phyloP scores from a whole-genome alignment of 257 asterid genomes.

The Solanum dulcamara region DNA sequence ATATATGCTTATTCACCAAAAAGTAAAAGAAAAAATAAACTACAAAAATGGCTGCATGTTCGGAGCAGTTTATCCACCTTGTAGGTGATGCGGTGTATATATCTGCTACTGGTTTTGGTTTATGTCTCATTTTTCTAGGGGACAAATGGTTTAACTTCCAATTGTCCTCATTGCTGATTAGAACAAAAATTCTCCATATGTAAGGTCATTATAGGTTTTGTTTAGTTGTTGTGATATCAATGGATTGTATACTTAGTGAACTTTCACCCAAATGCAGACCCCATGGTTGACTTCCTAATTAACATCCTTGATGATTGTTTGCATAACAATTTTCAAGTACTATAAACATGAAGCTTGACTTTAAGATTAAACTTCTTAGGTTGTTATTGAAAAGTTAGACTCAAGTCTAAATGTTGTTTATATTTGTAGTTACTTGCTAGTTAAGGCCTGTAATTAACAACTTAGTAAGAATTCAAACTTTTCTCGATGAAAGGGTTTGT shows the following conservation, averaged over 20 bases:
- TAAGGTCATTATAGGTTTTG: not conserved
- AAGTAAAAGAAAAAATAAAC: not conserved
- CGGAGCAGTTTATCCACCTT: not conserved
- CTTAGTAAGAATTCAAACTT: not conserved
- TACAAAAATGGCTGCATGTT: not conserved
- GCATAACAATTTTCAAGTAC: not conserved
- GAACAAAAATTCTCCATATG: not conserved
- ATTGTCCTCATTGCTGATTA: not conserved
- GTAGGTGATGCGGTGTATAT: not conserved
- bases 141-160: not conserved
- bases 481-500: not conserved
- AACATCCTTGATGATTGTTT: not conserved
- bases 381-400: not conserved
- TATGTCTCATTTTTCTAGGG: not conserved
- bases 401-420: not conserved
- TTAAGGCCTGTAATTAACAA: not conserved
- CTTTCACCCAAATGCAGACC: not conserved
- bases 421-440: not conserved
- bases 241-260: not conserved
- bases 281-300: not conserved
- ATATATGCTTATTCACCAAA: not conserved
- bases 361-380: not conserved
- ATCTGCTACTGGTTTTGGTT: not conserved
- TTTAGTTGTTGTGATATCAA: not conserved
- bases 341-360: not conserved